Evolutionary conservation across 106 monocot species (phyloP), one percentile per base, ranked within the genome.

Genomic region (Acanthochlamys bracteata): DNA sequence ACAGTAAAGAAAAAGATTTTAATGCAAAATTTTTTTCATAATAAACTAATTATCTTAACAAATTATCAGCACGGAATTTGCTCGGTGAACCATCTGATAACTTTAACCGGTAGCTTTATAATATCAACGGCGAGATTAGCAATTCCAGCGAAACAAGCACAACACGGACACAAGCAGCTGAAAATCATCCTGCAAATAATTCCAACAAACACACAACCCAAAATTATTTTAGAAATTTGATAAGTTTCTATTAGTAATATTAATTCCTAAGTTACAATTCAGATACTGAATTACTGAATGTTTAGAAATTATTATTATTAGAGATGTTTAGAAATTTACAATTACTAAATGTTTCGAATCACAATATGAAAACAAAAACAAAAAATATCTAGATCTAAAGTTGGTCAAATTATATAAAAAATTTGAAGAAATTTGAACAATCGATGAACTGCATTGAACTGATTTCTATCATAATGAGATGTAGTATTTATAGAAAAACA

Each of bases 111-210:
- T 42, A 76, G 26, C 71, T 86, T 80, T n/a, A 91, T 76, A 51
- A 86, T 73, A 66, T 16, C 65, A 57, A 91, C 65, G 0, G 91
- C 80, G 19, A 86, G 66, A 61, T 86, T 83, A 17, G 71, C 90
- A 43, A 86, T 33, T 45, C 72, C 65, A 9, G 78, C 54, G 51
- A 80, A 81, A 73, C 88, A 88, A 1, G 24, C 66, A 60, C 86
- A 91, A 69, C 90, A 91, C 9, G 90, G 90, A 70, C 86, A 91
- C 41, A 86, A 41, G 53, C 83, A 86, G 19, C 83, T 81, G 51
- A 91, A 11, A 11, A 79, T 54, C 23, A 73, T 70, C 66, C 90
- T 91, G 83, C 73, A 75, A 0, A n/a, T n/a, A n/a, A n/a, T n/a
- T n/a, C n/a, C n/a, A n/a, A n/a, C n/a, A n/a, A n/a, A n/a, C n/a